Evolutionary conservation across 805 yeast species (phyloP), one percentile per base, ranked within the genome.

Genomic region (Schizosaccharomyces osmophilus): DNA sequence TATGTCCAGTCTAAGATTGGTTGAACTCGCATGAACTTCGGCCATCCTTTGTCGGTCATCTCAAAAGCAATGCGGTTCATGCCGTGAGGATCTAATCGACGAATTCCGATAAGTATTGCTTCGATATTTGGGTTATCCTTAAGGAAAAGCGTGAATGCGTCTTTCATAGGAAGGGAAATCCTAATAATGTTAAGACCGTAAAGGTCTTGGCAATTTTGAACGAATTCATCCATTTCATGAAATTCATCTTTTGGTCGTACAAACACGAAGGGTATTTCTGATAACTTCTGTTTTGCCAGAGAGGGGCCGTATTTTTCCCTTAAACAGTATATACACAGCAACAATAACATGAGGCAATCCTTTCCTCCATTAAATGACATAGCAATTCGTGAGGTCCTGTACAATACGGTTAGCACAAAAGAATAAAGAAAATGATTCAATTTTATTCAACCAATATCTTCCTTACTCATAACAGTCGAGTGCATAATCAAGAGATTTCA

Each of bases 331-430:
- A 89, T 72, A 61, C 86, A 80, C 4, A 93, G 68, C 17, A 87
- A 74, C 62, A 93, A 76, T 84, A 90, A 81, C 41, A 89, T 97
- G 59, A 89, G 79, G 67, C 97, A 93, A 72, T 93, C 98, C 69
- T 93, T 93, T 1, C 98, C 98, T 11, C 98, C 98, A 69, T 93
- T 93, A 71, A 84, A 93, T 1, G 95, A 85, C 15, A 93, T 75
- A 0, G 97, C 84, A 3, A 85, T 72, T 63, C 84, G 82, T 13
- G 76, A 73, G 15, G 73, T 61, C 1, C 64, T 62, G 62, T 67
- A 69, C 29, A 62, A 24, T 1, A 62, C 1, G 17, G 36, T 57
- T 57, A 57, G 60, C 32, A 31, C 5, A 26, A 57, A 57, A 11
- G 9, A 6, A 15, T 26, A 24, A 13, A 51, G 6, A 19, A 17